Evolutionary conservation across 306 rosid genomes (phyloP), one percentile per base, ranked within the genome.

Genomic region (Prinsepia uniflora): DNA sequence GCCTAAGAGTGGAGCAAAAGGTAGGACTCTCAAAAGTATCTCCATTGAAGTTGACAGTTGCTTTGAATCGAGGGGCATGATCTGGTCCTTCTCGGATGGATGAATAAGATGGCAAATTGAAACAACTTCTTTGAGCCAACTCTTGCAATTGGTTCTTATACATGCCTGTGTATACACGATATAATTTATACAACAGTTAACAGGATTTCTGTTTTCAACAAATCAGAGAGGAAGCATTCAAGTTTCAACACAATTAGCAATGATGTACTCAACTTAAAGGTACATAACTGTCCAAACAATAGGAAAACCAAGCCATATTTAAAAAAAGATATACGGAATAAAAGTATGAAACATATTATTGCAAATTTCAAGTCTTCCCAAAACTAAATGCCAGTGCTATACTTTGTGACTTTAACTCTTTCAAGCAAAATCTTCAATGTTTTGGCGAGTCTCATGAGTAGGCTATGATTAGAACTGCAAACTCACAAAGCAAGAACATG

Each of bases 71-170:
- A 82, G 97, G 96, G 65, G 88, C 92, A 42, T 91, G 97, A 80
- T 91, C 96, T 18, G 97, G 96, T 53, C 97, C 97, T 79, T 91
- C 97, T 1, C 97, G 85, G 52, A 91, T 88, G 81, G 92, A 91
- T 61, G 97, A 82, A 83, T 91, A 91, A 41, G 97, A 92, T 15
- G 96, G 97, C 81, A 91, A 81, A 77, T 88, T 86, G 73, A 88
- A 88, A 77, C 96, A 91, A 84, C 97, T 86, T 82, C 97, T 83
- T 76, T 91, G 97, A 67, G 97, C 97, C 82, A 91, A 85, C 76
- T 90, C 96, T 83, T 89, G 96, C 81, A 89, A 71, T 78, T 84
- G 88, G 68, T 86, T 89, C 81, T 86, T 89, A 70, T 81, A 79
- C 96, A 89, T 89, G 73, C 78, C 94, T 84, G 88, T 73, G 76